These are phyloP conservation scores for Trypanosoma lewisi DNA, from an alignment of 208 protist genomes.

Conservation along the genomic window DNA sequence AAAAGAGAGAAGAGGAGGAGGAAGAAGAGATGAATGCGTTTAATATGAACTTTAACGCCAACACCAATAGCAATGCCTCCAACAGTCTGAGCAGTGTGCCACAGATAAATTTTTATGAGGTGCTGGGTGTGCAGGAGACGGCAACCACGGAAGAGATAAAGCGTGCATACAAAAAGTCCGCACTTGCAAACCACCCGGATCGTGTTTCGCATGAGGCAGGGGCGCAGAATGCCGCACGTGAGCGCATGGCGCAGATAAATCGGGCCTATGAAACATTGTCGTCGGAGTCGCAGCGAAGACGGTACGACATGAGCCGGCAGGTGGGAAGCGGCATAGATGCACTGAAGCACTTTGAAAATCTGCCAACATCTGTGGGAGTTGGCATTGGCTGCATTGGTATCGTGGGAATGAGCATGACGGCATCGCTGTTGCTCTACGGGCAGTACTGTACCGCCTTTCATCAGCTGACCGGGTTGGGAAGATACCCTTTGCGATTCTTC, in stretches of 20 bases:
- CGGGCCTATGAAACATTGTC: conserved; percentile 78
- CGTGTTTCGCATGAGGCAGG: conserved; percentile 35
- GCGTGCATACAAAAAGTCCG: conserved; percentile 58
- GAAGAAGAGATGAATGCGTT: background rate
- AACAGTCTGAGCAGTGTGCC: background rate
- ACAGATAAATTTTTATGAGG: conserved; percentile 43
- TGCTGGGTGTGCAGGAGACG: conserved; percentile 52
- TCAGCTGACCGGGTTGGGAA: conserved; percentile 24
- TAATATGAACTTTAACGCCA: background rate
- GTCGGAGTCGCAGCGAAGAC: conserved; percentile 42
- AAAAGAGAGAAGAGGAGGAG: conserved; percentile 45
- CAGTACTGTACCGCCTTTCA: conserved; percentile 56
- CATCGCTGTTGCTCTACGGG: conserved; percentile 28
- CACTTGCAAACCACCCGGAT: conserved; percentile 73
- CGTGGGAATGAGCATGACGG: conserved; percentile 24
- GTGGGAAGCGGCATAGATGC: conserved; percentile 27
- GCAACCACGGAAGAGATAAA: conserved; percentile 59
- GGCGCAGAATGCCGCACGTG: conserved; percentile 43
- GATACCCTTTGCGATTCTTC: conserved; percentile 19
- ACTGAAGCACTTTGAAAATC: conserved; percentile 37
- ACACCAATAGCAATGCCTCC: too few relatives aligned
- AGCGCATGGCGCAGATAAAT: conserved; percentile 78
- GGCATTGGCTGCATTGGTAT: conserved; percentile 21
- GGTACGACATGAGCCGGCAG: conserved; percentile 55
- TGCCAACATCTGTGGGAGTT: conserved; percentile 29